phyloP scores from a whole-genome alignment of 2,329 filamentous ascomycete species.

The Hymenoscyphus repandus region DNA sequence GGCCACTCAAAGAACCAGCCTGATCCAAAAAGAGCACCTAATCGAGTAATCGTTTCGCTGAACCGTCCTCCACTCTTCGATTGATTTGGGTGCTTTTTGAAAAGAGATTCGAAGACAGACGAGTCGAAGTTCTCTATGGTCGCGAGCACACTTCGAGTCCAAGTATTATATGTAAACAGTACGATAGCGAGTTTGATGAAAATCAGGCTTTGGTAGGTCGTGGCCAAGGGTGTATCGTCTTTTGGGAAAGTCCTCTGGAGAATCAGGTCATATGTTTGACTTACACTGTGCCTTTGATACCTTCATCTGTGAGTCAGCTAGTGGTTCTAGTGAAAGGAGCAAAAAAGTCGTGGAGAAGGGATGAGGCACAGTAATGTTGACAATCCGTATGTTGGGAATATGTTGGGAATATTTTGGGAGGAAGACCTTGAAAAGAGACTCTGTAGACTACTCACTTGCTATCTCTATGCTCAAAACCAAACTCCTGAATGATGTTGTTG shows the following conservation, averaged over 20 bases:
- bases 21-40: slow-evolving; percentile 15
- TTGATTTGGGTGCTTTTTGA: not conserved
- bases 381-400: not conserved
- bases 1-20: slow-evolving; percentile 27
- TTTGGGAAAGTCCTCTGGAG: not conserved
- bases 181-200: not conserved
- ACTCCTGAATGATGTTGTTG: not conserved
- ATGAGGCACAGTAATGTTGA: slow-evolving; percentile 8
- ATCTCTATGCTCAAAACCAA: not conserved
- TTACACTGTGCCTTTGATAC: slow-evolving; percentile 7
- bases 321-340: not conserved
- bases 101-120: not conserved
- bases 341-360: not conserved
- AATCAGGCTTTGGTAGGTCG: not conserved
- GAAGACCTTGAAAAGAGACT: not conserved
- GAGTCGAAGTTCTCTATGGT: not conserved
- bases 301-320: slow-evolving; percentile 2
- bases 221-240: not conserved
- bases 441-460: slow-evolving; percentile 8
- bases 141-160: not conserved
- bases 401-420: not conserved
- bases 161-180: slow-evolving; percentile 2
- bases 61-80: not conserved
- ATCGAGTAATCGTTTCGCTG: slow-evolving; percentile 6
- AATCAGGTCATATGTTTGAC: slow-evolving; percentile 3